Percentiles rank a stretch among this genome's conserved stretches.
phyloP scores from a whole-genome alignment of 306 rosid genomes.

The Cucumis hystrix region DNA sequence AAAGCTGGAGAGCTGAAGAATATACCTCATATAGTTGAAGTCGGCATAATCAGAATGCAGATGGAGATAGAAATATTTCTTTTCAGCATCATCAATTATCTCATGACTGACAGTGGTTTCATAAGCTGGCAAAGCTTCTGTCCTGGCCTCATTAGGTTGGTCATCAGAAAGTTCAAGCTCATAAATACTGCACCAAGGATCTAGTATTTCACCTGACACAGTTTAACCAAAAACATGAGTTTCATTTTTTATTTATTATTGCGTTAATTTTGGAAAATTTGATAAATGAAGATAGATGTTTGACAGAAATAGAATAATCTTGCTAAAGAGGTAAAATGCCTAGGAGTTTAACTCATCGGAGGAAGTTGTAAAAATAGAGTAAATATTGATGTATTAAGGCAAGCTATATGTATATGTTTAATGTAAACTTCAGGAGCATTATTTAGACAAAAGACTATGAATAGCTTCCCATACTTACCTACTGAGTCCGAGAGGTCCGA shows the following conservation, averaged over 20 bases:
- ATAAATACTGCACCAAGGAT: background rate
- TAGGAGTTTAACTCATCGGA: background rate
- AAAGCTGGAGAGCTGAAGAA: constrained; percentile 57
- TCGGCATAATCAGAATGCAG: constrained; percentile 18
- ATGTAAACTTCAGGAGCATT: background rate
- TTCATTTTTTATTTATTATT: too few species aligned
- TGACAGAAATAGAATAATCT: background rate
- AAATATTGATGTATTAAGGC: background rate
- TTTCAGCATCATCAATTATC: constrained; percentile 1
- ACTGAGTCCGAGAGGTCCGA: constrained; percentile 13
- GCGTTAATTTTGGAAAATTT: too few species aligned
- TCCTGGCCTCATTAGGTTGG: background rate
- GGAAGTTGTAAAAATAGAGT: background rate
- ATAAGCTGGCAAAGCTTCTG: background rate
- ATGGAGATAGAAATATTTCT: constrained; percentile 1
- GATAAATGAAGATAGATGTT: background rate
- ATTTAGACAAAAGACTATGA: background rate
- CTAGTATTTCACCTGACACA: constrained; percentile 16
- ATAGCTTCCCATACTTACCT: constrained; percentile 30
- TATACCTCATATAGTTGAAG: constrained; percentile 42
- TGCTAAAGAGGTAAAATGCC: background rate
- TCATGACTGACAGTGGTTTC: constrained; percentile 2
- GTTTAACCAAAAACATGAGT: constrained; percentile 4
- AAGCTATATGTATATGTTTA: too few species aligned
- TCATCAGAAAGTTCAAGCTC: background rate